Percentiles rank a stretch among this genome's conserved stretches.
These are phyloP conservation scores for Tuber melanosporum DNA, from an alignment of 495 filamentous ascomycete genomes.

Conservation along the genomic window DNA sequence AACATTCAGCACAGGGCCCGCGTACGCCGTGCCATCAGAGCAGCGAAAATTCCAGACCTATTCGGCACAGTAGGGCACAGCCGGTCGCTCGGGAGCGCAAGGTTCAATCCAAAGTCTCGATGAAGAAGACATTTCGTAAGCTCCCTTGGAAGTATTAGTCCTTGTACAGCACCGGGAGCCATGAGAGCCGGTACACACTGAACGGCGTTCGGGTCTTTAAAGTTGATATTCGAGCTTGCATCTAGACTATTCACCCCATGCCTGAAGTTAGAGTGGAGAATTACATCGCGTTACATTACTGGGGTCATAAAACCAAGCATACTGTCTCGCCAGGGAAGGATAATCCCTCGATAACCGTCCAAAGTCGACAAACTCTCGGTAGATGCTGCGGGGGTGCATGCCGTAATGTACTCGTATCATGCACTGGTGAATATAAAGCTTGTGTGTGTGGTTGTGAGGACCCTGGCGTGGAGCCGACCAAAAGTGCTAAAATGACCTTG, in stretches of 20 bases:
- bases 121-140: slow-evolving; percentile 73
- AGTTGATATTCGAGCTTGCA: slow-evolving; percentile 55
- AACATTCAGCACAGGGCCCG: not conserved
- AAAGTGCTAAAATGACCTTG: not conserved
- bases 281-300: not conserved
- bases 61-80: slow-evolving; percentile 77
- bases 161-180: not conserved
- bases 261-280: slow-evolving; percentile 1
- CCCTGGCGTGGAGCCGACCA: not conserved
- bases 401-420: not conserved
- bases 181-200: slow-evolving; percentile 45
- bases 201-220: slow-evolving; percentile 68
- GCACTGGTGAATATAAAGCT: not conserved
- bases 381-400: slow-evolving; percentile 39
- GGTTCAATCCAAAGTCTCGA: slow-evolving; percentile 63
- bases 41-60: slow-evolving; percentile 12
- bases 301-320: not conserved
- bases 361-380: slow-evolving; percentile 34
- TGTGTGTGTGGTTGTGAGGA: not conserved
- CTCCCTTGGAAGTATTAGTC: slow-evolving; percentile 40
- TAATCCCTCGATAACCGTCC: slow-evolving; percentile 31
- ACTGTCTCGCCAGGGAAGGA: slow-evolving; percentile 34
- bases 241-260: slow-evolving; percentile 10
- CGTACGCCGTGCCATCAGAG: not conserved
- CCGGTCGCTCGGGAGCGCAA: slow-evolving; percentile 48